Evolutionary conservation across 2,329 filamentous ascomycete genomes (phyloP).

Genomic region (Colletotrichum neosansevieriae): DNA sequence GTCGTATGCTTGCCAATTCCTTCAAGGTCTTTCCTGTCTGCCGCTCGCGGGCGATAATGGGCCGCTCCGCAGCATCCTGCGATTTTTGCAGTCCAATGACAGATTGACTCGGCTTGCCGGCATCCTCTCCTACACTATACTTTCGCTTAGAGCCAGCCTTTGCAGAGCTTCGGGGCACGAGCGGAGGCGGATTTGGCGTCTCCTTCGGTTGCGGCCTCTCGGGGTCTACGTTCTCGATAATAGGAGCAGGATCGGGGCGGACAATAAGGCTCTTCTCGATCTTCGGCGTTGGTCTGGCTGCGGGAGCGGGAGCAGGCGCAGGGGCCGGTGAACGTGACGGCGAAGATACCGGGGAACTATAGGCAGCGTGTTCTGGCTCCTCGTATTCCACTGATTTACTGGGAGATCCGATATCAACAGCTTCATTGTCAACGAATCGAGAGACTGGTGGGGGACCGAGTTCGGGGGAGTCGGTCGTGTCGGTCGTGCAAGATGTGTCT

Average conservation of each 20-base stretch:
- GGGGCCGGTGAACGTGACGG: slow-evolving; percentile 9
- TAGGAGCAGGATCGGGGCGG: slow-evolving; percentile 23
- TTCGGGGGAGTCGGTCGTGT: slow-evolving; percentile 72
- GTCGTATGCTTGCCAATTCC: slow-evolving; percentile 56
- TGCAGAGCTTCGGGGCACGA: slow-evolving; percentile 32
- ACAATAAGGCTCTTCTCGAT: slow-evolving; percentile 27
- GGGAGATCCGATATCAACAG: slow-evolving; percentile 65
- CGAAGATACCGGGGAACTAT: slow-evolving; percentile 8
- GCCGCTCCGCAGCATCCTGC: slow-evolving; percentile 45
- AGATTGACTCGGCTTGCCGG: slow-evolving; percentile 44
- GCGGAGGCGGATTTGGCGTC: slow-evolving; percentile 13
- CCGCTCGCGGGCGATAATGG: slow-evolving; percentile 42
- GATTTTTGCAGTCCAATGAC: slow-evolving; percentile 44
- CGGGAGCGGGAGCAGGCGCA: not conserved
- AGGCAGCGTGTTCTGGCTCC: slow-evolving; percentile 1
- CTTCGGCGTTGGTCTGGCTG: slow-evolving; percentile 7
- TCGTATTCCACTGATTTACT: slow-evolving; percentile 41
- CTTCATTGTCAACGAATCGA: slow-evolving; percentile 68
- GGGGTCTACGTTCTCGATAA: slow-evolving; percentile 11
- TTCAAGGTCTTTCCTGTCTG: slow-evolving; percentile 60
- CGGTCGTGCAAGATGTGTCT: slow-evolving; percentile 54
- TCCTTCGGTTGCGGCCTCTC: slow-evolving; percentile 7
- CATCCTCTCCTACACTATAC: slow-evolving; percentile 66
- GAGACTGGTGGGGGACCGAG: slow-evolving; percentile 74
- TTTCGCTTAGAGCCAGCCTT: slow-evolving; percentile 71